phyloP scores from a whole-genome alignment of 1,139 yeast genomes.

The Pichiaceae sp. region DNA sequence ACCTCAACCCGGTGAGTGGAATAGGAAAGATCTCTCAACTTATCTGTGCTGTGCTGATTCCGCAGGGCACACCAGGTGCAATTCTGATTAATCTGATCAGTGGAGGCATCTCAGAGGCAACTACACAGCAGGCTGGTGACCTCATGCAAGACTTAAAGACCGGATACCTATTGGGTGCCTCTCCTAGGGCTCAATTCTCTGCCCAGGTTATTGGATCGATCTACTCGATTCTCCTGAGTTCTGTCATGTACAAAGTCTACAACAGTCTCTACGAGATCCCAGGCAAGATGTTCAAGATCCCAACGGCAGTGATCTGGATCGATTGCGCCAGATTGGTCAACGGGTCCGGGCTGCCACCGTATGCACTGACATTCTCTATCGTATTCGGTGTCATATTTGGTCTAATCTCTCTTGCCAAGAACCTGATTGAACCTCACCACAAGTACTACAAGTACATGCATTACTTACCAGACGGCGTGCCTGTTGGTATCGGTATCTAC shows the following conservation, averaged over 20 bases:
- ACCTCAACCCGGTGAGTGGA: slow-evolving; percentile 92
- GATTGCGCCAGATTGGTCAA: slow-evolving; percentile 91
- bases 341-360: slow-evolving; percentile 83
- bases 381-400: slow-evolving; percentile 65
- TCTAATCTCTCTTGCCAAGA: slow-evolving; percentile 56
- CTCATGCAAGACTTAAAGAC: slow-evolving; percentile 95
- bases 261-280: slow-evolving; percentile 80
- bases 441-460: slow-evolving; percentile 34
- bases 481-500: slow-evolving; percentile 94
- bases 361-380: slow-evolving; percentile 59
- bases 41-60: slow-evolving; percentile 75
- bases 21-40: slow-evolving; percentile 91
- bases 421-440: slow-evolving; percentile 34
- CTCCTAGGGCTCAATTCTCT: slow-evolving; percentile 83
- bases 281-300: slow-evolving; percentile 69
- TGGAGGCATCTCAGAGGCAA: slow-evolving; percentile 97
- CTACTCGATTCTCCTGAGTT: slow-evolving; percentile 73
- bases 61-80: slow-evolving; percentile 55
- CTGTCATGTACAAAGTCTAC: slow-evolving; percentile 77
- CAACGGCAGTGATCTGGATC: slow-evolving; percentile 94
- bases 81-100: slow-evolving; percentile 82
- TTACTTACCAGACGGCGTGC: slow-evolving; percentile 87
- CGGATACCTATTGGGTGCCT: slow-evolving; percentile 85
- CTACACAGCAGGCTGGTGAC: slow-evolving; percentile 98
- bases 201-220: slow-evolving; percentile 86